Evolutionary conservation across 768 basidiomycete species (phyloP).

Genomic region (Trametes villosa): DNA sequence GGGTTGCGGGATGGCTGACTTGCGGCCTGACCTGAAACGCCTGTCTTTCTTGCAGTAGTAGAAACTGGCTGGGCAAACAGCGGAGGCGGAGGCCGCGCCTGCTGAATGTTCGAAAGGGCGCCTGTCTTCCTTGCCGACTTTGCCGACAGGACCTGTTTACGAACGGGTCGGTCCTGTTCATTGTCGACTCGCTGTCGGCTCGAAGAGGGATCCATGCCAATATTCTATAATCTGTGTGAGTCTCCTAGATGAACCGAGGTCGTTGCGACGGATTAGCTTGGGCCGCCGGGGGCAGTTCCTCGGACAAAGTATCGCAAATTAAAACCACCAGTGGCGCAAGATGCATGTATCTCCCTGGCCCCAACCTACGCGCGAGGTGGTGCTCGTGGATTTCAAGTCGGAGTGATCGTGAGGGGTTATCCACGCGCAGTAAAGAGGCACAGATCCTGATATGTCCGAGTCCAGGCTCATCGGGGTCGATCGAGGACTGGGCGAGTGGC

Average conservation of each 20-base stretch:
- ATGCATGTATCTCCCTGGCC: too few species aligned
- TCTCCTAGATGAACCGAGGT: too few species aligned
- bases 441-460: not conserved
- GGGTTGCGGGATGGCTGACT: too few species aligned
- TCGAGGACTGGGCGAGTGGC: not conserved
- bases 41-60: not conserved
- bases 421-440: too few species aligned
- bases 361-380: too few species aligned
- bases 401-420: too few species aligned
- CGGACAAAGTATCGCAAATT: too few species aligned
- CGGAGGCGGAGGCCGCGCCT: not conserved
- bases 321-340: too few species aligned
- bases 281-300: too few species aligned
- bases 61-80: not conserved
- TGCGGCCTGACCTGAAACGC: not conserved
- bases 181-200: not conserved
- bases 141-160: not conserved
- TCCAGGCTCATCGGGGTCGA: slow-evolving; percentile 1
- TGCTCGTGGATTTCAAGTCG: too few species aligned
- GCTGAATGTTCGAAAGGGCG: not conserved
- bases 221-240: too few species aligned
- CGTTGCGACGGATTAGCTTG: too few species aligned
- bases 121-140: not conserved
- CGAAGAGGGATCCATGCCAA: not conserved
- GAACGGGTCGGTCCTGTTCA: not conserved